Evolutionary conservation across 495 filamentous ascomycete genomes (phyloP), one percentile per base, ranked within the genome.

Genomic region (Aspergillus mulundensis): DNA sequence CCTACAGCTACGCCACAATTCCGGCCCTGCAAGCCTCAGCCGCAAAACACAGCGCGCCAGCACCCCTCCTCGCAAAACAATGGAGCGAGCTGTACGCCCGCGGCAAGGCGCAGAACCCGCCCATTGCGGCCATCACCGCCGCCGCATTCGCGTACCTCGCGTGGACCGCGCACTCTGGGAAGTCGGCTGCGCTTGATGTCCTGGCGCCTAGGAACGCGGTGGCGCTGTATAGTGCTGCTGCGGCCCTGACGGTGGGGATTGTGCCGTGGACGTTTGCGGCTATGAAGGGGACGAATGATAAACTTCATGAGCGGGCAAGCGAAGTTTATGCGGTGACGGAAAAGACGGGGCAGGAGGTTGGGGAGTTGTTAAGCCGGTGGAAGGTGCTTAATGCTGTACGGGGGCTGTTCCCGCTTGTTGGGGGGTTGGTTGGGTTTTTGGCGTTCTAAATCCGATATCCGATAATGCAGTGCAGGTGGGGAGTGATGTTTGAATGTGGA

Each of bases 71-170:
- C 10, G 61, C 60, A 43, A 61, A 63, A 30, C 64, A 69, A 53
- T 75, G 66, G 66, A 50, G 49, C 24, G 50, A 60, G 30, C 11
- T 71, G 12, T 77, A 68, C 50, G 66, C 66, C 48, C 59, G 14
- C 2, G 73, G 73, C n/a, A 65, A 71, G 3, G 42, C 54, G 2
- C 65, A 70, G 42, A 68, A 73, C 52, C 75, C 73, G 0, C 63
- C 68, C 1, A 60, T 74, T 6, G 69, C 66, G 4, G 66, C 59
- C 0, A 32, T 61, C 7, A 64, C 66, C 6, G 67, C 67, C 2
- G 32, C 67, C 1, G 68, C 70, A 23, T 76, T 76, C 50, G 18
- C 67, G 34, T 76, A 75, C 53, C 69, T 77, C 20, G 73, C 75
- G 12, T 73, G 70, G 56, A 61, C 61, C 0, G 68, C 74, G 39